These are phyloP conservation scores for Brassica incana DNA, from an alignment of 345 rosid species.

Conservation along the genomic window DNA sequence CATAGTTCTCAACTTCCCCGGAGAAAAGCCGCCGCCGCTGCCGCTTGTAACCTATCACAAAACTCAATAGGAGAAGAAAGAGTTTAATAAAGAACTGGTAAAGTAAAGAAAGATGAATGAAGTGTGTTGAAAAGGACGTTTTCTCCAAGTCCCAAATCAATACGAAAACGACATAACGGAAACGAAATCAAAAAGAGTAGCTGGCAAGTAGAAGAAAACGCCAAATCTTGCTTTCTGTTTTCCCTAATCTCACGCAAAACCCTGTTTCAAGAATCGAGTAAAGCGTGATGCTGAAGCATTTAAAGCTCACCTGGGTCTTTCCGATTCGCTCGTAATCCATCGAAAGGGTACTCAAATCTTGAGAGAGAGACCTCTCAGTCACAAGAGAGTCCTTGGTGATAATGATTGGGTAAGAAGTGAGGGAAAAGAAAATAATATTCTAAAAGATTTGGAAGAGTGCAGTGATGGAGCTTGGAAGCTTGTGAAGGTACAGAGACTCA, in stretches of 20 bases:
- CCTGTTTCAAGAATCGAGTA: conserved; percentile 22
- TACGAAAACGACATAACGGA: background rate
- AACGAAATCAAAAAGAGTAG: conserved; percentile 16
- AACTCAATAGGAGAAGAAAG: conserved; percentile 2
- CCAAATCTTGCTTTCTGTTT: conserved; percentile 24
- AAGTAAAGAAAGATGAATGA: background rate
- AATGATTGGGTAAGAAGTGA: conserved; percentile 9
- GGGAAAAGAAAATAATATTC: background rate
- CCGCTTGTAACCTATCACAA: conserved; percentile 52
- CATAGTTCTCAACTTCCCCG: conserved; percentile 72
- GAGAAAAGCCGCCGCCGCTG: conserved; percentile 73
- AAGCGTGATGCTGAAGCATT: conserved; percentile 33
- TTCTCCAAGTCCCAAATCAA: conserved; percentile 1
- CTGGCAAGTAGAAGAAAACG: background rate
- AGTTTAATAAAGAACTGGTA: background rate
- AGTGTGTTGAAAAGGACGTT: conserved; percentile 12
- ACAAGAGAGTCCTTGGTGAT: conserved; percentile 20
- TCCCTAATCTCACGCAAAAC: conserved; percentile 25
- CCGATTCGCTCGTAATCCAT: conserved; percentile 93
- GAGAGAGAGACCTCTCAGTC: conserved; percentile 6
- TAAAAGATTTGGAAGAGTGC: conserved; percentile 19
- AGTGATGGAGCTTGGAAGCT: conserved; percentile 37
- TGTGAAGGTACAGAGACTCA: conserved; percentile 38
- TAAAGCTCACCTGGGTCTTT: conserved; percentile 55
- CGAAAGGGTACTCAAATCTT: conserved; percentile 31